These are phyloP conservation scores for Nemania diffusa DNA, from an alignment of 2,329 filamentous ascomycete species.

Conservation along the genomic window DNA sequence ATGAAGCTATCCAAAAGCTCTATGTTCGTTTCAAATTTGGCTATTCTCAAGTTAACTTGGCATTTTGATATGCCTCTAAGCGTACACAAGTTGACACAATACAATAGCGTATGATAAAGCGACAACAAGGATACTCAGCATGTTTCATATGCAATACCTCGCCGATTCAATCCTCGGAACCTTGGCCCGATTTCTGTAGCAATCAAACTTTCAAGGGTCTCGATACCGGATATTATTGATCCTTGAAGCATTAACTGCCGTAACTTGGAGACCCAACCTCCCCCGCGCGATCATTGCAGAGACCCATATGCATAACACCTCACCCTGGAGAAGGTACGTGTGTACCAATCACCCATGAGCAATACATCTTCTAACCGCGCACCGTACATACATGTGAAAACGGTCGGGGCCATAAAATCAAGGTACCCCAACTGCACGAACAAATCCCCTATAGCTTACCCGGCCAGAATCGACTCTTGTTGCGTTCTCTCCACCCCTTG, in stretches of 20 bases:
- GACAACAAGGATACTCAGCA: neutral
- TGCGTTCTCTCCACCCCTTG: conserved; percentile 56
- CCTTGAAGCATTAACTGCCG: conserved; percentile 25
- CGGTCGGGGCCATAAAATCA: neutral
- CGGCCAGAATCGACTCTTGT: conserved; percentile 50
- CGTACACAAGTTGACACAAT: neutral
- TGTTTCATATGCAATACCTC: neutral
- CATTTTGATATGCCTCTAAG: neutral
- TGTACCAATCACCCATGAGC: neutral
- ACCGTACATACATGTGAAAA: neutral
- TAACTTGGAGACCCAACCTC: conserved; percentile 24
- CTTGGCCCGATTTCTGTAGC: neutral
- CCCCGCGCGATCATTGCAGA: conserved; percentile 11
- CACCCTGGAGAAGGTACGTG: neutral
- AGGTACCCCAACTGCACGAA: conserved; percentile 9
- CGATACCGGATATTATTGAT: neutral
- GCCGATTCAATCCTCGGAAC: neutral
- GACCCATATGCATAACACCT: neutral
- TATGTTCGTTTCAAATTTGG: neutral
- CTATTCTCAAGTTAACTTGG: neutral
- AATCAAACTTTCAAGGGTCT: neutral
- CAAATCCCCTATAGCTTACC: conserved; percentile 40
- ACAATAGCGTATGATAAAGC: neutral
- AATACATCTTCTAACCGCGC: neutral
- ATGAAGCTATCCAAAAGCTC: neutral